These are phyloP conservation scores for Fusarium sp. DNA, from an alignment of 2,329 filamentous ascomycete genomes.

Conservation along the genomic window DNA sequence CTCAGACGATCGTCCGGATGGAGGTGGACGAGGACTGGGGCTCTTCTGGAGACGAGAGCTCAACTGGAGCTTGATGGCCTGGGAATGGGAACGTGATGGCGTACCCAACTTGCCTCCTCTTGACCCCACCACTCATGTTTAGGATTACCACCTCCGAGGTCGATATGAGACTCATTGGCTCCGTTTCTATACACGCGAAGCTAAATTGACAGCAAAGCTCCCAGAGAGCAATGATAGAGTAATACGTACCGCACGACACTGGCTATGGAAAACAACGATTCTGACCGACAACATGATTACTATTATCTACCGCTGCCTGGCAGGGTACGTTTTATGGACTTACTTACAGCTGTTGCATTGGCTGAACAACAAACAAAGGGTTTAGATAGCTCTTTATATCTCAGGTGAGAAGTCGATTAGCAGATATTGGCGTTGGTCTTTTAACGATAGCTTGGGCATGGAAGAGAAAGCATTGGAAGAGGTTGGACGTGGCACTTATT, in stretches of 20 bases:
- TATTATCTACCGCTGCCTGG: conserved; percentile 17
- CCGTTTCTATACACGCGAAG: conserved; percentile 26
- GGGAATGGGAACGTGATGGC: conserved; percentile 75
- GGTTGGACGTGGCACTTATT: conserved; percentile 20
- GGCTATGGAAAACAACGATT: conserved; percentile 18
- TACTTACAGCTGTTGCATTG: conserved; percentile 41
- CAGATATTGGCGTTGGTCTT: conserved; percentile 32
- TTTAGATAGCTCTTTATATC: conserved; percentile 64
- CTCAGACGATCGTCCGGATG: conserved; percentile 74
- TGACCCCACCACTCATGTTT: conserved; percentile 64
- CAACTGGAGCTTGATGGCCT: conserved; percentile 87
- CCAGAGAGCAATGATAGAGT: conserved; percentile 33
- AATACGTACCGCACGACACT: conserved; percentile 24
- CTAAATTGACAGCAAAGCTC: conserved; percentile 24
- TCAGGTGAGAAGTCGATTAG: conserved; percentile 42
- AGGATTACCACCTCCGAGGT: conserved; percentile 59
- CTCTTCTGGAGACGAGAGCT: conserved; percentile 81
- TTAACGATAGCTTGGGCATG: conserved; percentile 44
- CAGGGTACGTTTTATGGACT: conserved; percentile 37
- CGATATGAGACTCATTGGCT: conserved; percentile 51
- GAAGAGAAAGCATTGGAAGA: conserved; percentile 35
- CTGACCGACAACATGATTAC: conserved; percentile 21
- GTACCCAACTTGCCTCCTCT: conserved; percentile 56
- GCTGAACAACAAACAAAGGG: conserved; percentile 58
- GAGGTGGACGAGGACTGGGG: conserved; percentile 72